Conservation (phyloP, 768 basidiomycete genomes). For the Boletus tylopilopsis region DNA sequence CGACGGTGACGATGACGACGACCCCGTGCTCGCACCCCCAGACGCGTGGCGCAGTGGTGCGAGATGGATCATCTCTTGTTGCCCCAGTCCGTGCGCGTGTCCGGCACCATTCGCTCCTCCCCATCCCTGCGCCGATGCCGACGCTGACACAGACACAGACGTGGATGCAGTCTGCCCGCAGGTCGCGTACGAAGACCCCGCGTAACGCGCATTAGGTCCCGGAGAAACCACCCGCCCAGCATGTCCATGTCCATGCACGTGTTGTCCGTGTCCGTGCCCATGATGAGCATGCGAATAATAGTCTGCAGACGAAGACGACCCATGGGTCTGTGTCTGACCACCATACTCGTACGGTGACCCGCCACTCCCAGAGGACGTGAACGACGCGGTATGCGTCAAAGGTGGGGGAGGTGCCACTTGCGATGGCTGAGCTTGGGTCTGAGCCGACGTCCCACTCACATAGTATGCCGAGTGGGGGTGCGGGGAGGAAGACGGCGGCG, state of each 20-base stretch:
- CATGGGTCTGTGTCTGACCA: slow-evolving; percentile 18
- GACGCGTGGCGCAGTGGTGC: slow-evolving; percentile 30
- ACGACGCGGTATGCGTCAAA: slow-evolving; percentile 20
- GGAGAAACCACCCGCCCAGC: slow-evolving; percentile 18
- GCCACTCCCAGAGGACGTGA: slow-evolving; percentile 20
- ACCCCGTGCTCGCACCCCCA: slow-evolving; percentile 8
- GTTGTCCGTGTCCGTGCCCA: slow-evolving; percentile 13
- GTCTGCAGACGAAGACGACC: slow-evolving; percentile 18
- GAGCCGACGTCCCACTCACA: slow-evolving; percentile 14
- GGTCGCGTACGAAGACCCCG: slow-evolving; percentile 6
- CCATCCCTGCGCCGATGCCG: slow-evolving; percentile 13
- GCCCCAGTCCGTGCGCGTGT: slow-evolving; percentile 20
- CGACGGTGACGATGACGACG: slow-evolving; percentile 26
- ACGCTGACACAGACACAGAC: not conserved
- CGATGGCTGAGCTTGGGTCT: slow-evolving; percentile 15
- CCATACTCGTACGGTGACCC: slow-evolving; percentile 24
- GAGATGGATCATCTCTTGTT: slow-evolving; percentile 34
- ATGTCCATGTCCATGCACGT: slow-evolving; percentile 12
- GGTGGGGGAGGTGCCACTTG: slow-evolving; percentile 16
- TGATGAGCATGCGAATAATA: slow-evolving; percentile 24
- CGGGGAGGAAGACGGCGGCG: slow-evolving; percentile 19
- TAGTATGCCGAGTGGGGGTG: slow-evolving; percentile 22
- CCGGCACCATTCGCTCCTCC: slow-evolving; percentile 10
- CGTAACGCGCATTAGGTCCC: slow-evolving; percentile 16
- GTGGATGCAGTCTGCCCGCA: slow-evolving; percentile 1